Base-by-base conservation (phyloP, 2,329 filamentous ascomycete species). In the Aschersonia sp. region DNA sequence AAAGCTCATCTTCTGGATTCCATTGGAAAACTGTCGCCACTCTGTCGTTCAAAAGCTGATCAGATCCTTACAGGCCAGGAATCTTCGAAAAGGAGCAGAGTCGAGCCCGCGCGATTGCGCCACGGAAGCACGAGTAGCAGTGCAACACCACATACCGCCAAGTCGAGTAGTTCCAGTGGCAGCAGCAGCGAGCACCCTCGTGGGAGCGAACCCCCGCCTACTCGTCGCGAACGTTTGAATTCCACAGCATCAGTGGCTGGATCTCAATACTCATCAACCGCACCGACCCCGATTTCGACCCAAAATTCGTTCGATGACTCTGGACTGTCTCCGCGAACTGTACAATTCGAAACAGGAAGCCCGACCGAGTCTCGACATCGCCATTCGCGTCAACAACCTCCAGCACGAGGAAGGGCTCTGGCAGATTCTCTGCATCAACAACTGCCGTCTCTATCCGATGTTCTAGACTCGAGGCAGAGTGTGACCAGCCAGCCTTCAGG, bases 151-250 rank as follows among this genome's bases (percentile, higher is more conserved):
- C 64, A 61, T 30, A 58, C 58, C 1, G 61, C 59, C 32, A 58
- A 54, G 5, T 60, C 63, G 10, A 70, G 20, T 20, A 20, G 66
- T n/a, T 63, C 62, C 4, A 75, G 71, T 47, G 66, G 68, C n/a
- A 68, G 71, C 46, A 66, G 70, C 28, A 71, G 68, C 31, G 72
- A 75, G 38, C 70, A 69, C 50, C 60, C 68, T 38, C 65, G 60
- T 28, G 71, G 68, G 28, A 74, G 70, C 47, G 74, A 76, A 48
- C 67, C 70, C 43, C 68, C 72, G 4, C 65, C 68, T 9, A 61
- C 60, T 35, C 65, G 70, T 6, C 68, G 70, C 44, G 70, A 73
- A 50, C 65, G 74, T 44, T 58, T 75, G 43, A 66, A 66, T 43
- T 78, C 75, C 10, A 63, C 66, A 5, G 63, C 65, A 31, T 76